These are phyloP conservation scores for Glycine soja DNA, from an alignment of 306 rosid species.

Conservation along the genomic window DNA sequence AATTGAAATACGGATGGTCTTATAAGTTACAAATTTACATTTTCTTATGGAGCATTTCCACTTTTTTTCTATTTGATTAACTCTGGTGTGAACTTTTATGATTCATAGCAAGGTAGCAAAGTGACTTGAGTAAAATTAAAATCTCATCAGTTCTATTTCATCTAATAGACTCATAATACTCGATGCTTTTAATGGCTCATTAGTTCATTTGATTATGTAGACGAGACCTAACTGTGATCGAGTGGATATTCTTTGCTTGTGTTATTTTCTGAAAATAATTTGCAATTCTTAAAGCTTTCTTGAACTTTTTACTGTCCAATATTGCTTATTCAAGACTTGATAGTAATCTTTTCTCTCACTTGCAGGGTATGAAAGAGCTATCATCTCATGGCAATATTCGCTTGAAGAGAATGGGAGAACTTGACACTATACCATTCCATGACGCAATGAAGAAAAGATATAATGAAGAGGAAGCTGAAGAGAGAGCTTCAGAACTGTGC, in stretches of 20 bases:
- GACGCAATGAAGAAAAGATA: constrained; percentile 80
- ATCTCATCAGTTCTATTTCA: too few relatives aligned
- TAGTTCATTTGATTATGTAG: constrained; percentile 26
- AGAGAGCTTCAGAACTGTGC: constrained; percentile 79
- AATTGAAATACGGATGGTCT: neutral
- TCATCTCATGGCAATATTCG: constrained; percentile 58
- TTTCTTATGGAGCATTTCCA: neutral
- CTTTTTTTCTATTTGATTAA: neutral
- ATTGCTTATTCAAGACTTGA: constrained; percentile 1
- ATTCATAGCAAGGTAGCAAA: constrained; percentile 5
- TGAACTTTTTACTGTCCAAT: constrained; percentile 20
- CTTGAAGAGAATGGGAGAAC: constrained; percentile 94
- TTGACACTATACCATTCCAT: constrained; percentile 75
- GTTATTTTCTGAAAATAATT: neutral
- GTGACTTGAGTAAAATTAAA: constrained; percentile 5
- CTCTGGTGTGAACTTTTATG: constrained; percentile 20
- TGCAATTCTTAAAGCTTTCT: constrained; percentile 25
- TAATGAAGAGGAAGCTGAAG: constrained; percentile 80
- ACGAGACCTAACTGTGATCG: constrained; percentile 9
- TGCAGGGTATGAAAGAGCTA: constrained; percentile 72
- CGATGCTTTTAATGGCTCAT: neutral
- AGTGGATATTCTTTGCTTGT: constrained; percentile 34
- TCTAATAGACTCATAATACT: too few relatives aligned
- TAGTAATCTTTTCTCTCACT: constrained; percentile 34
- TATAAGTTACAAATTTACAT: constrained; percentile 1